Evolutionary conservation across 1,284 basidiomycete species (phyloP), one percentile per base, ranked within the genome.

Genomic region (Ganoderma lingzhi): DNA sequence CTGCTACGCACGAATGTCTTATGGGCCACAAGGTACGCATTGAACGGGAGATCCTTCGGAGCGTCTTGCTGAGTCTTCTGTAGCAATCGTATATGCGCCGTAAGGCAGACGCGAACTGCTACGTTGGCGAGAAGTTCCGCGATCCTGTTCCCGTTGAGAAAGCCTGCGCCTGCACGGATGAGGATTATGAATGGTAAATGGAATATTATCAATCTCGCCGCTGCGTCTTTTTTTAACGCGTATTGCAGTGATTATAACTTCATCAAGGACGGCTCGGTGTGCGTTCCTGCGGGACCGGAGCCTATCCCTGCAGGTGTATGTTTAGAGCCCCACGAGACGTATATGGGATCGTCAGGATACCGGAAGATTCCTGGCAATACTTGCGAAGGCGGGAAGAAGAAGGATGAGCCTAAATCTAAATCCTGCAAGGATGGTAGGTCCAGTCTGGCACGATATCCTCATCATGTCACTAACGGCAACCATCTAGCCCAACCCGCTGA

Each of bases 1-100:
- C 86, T 23, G 82, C 83, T 12, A 87, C 86, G 6, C 86, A 87
- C 44, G 89, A 96, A 75, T 99, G 97, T 81, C 81, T 99, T 32
- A 97, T 99, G 95, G 97, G 97, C 2, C 95, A 96, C 79, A 96
- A 94, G 87, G 94, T 93, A 70, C 55, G 85, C 71, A 35, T 32
- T 19, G 19, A 15, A 32, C 30, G 14, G 45, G 14, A 30, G 19
- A 23, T 42, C 23, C 6, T 1, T 14, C 9, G n/a, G 10, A 5
- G 23, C 23, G 3, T 28, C n/a, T 41, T 6, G 12, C 19, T 63
- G 6, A 53, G 63, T 56, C 17, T 3, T 9, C 15, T 17, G 12
- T 61, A 96, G 93, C 97, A 99, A 92, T 98, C 93, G 91, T 99
- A 98, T 80, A 86, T 82, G 70, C 90, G 97, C 35, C 88, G 97